Conservation (phyloP, 306 rosid species). For the Quercus parvula region DNA sequence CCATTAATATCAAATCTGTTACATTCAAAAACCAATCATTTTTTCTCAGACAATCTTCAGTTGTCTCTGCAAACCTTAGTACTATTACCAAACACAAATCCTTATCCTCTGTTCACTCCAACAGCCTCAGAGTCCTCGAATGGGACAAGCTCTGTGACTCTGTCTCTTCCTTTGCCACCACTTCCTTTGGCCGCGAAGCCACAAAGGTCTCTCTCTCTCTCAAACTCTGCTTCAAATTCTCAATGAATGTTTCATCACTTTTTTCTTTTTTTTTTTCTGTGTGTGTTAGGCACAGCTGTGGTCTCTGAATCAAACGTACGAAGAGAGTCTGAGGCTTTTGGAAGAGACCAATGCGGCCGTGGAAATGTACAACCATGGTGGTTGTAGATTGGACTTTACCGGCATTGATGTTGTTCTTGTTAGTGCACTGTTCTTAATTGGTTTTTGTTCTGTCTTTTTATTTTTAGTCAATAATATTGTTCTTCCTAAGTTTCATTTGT, state of each 20-base stretch:
- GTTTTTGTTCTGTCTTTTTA: background rate
- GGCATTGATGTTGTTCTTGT: slow-evolving; percentile 68
- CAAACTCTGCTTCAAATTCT: background rate
- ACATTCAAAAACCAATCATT: slow-evolving; percentile 19
- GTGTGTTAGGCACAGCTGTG: slow-evolving; percentile 64
- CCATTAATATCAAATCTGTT: background rate
- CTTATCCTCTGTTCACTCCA: slow-evolving; percentile 51
- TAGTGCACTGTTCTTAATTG: background rate
- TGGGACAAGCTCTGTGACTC: slow-evolving; percentile 90
- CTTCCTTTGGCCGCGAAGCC: slow-evolving; percentile 76
- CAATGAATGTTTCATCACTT: background rate
- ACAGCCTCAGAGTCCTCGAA: slow-evolving; percentile 77
- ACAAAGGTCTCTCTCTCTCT: slow-evolving; percentile 43
- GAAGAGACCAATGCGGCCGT: slow-evolving; percentile 87
- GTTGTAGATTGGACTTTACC: slow-evolving; percentile 60
- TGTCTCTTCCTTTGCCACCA: slow-evolving; percentile 79
- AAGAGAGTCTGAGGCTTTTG: slow-evolving; percentile 72
- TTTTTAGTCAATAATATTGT: background rate
- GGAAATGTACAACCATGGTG: slow-evolving; percentile 77
- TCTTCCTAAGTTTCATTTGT: background rate
- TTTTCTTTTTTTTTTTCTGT: background rate
- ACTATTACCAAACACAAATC: background rate
- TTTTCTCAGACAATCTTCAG: slow-evolving; percentile 18
- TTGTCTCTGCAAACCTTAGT: slow-evolving; percentile 16
- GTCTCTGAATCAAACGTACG: slow-evolving; percentile 56